These are phyloP conservation scores for Drechslerella dactyloides DNA, from an alignment of 2,329 filamentous ascomycete species.

Conservation along the genomic window DNA sequence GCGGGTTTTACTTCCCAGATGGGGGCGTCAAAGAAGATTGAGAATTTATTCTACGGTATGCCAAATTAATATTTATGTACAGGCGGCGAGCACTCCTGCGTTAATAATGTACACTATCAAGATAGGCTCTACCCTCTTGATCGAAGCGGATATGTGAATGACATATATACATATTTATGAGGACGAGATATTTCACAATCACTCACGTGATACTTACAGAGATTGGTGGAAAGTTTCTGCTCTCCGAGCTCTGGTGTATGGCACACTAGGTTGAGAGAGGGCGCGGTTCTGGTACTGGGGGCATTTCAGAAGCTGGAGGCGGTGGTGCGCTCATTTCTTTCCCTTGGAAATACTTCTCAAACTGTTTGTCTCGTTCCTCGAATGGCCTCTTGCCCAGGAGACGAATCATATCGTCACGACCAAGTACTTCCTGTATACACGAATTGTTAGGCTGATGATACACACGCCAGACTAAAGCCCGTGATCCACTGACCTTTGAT, in stretches of 20 bases:
- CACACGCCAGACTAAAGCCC: too few relatives aligned
- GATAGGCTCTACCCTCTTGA: background rate
- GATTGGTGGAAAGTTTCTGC: background rate
- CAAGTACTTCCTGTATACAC: conserved; percentile 72
- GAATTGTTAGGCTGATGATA: conserved; percentile 8
- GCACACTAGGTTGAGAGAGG: conserved; percentile 12
- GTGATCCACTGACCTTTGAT: conserved; percentile 65
- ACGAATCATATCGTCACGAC: conserved; percentile 88
- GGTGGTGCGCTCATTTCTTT: conserved; percentile 66
- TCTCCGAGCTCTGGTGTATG: conserved; percentile 3
- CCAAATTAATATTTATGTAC: conserved; percentile 6
- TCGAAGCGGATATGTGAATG: background rate
- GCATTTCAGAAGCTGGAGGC: conserved; percentile 58
- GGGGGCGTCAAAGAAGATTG: conserved; percentile 17
- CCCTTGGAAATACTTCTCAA: conserved; percentile 87
- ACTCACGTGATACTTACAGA: conserved; percentile 16
- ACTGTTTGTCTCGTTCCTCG: conserved; percentile 78
- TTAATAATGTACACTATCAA: conserved; percentile 13
- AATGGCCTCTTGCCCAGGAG: conserved; percentile 84
- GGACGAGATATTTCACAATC: background rate
- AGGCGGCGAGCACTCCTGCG: background rate
- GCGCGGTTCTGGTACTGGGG: conserved; percentile 49
- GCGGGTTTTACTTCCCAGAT: conserved; percentile 46
- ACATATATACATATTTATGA: too few relatives aligned
- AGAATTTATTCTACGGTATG: background rate